These are phyloP conservation scores for Penicillium sp. DNA, from an alignment of 2,329 filamentous ascomycete genomes.

Conservation along the genomic window DNA sequence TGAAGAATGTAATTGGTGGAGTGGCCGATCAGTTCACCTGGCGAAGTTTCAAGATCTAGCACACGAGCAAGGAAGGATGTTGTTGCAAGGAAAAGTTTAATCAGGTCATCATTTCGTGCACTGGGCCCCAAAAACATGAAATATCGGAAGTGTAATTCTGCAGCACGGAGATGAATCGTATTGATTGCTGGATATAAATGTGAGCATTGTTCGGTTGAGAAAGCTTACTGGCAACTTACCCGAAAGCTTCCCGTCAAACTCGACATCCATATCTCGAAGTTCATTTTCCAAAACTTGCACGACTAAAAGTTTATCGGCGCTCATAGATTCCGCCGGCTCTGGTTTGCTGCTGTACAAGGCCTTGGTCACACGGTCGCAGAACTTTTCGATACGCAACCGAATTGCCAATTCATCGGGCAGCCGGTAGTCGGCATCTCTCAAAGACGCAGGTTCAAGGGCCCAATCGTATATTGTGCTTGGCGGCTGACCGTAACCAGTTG, in stretches of 20 bases:
- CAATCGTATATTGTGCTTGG: constrained; percentile 61
- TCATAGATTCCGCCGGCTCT: constrained; percentile 52
- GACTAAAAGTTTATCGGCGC: constrained; percentile 44
- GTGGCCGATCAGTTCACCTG: constrained; percentile 51
- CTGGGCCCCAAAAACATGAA: constrained; percentile 49
- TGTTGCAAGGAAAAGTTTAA: constrained; percentile 47
- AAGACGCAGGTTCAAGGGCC: constrained; percentile 50
- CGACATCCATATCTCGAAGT: constrained; percentile 53
- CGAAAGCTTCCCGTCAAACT: constrained; percentile 43
- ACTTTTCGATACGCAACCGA: constrained; percentile 57
- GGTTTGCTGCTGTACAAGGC: constrained; percentile 56
- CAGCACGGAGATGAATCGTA: constrained; percentile 48
- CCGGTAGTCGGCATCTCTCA: constrained; percentile 46
- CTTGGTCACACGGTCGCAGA: constrained; percentile 58
- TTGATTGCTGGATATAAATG: constrained; percentile 39
- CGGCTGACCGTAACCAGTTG: constrained; percentile 64
- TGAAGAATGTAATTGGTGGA: constrained; percentile 63
- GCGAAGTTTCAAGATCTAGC: constrained; percentile 44
- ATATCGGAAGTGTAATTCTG: constrained; percentile 46
- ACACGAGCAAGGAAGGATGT: constrained; percentile 48
- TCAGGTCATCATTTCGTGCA: constrained; percentile 43
- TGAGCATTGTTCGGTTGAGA: background rate
- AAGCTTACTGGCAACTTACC: constrained; percentile 19
- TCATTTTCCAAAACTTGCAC: constrained; percentile 47
- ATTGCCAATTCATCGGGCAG: constrained; percentile 52